Evolutionary conservation across 2,329 filamentous ascomycete genomes (phyloP), one percentile per base, ranked within the genome.

Genomic region (Cercospora citrullina): DNA sequence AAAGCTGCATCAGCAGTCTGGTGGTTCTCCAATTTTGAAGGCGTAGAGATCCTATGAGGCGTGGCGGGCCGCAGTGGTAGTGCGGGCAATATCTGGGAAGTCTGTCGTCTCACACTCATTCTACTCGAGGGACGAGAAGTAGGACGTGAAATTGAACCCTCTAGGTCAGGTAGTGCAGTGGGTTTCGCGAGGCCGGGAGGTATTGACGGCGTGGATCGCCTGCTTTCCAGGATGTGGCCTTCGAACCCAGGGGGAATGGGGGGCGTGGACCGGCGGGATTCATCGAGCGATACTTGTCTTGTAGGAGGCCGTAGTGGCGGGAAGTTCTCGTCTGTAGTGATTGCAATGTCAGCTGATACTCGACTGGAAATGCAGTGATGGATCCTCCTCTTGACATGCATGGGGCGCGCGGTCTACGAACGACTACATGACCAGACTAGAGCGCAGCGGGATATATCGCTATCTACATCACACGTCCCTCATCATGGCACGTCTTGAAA

Each of bases 191-290:
- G 79, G 4, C 82, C 82, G 18, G 82, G 82, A 12, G 82, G 82
- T 30, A 84, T 77, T 1, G 80, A 79, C 1, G 82, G 82, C 9
- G 82, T 84, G 14, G 81, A 75, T 26, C 80, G 78, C 39, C 81
- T 78, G 60, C 78, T 78, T 65, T 79, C 78, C 48, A 78, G 75
- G 36, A 72, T 21, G 55, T 75, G 71, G 12, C 66, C 71, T 68
- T 78, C 77, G 64, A 79, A 75, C n/a, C 77, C 77, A 9, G 78
- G 78, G 12, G 77, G 77, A 9, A 79, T 73, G 14, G 77, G 75
- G 7, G 78, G 77, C 28, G 78, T 79, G 3, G 77, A 75, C 53
- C 72, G 71, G 8, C 77, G 73, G 28, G 73, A 75, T 48, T 75
- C 73, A 23, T 74, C 71, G 28, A 75, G 71, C n/a, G 74, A 72